These are phyloP conservation scores for Blastosporella zonata DNA, from an alignment of 1,284 basidiomycete species.

Conservation along the genomic window DNA sequence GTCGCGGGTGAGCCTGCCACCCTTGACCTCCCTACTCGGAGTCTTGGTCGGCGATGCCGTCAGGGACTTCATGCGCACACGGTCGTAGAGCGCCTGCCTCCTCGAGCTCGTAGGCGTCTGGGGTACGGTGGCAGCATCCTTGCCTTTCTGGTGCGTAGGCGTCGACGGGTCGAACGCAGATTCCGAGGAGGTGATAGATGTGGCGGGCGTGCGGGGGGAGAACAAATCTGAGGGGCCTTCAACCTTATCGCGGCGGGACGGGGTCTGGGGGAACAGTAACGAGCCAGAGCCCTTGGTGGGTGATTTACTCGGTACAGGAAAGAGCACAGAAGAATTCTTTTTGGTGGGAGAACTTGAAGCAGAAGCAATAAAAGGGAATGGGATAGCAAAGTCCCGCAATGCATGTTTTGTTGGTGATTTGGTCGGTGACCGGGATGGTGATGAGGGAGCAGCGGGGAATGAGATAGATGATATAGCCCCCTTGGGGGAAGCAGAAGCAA, in stretches of 20 bases:
- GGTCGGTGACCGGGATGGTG: slow-evolving; percentile 33
- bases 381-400: slow-evolving; percentile 42
- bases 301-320: slow-evolving; percentile 22
- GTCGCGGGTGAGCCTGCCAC: slow-evolving; percentile 53
- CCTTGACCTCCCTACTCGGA: slow-evolving; percentile 36
- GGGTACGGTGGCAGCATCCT: slow-evolving; percentile 51
- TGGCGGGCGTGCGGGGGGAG: slow-evolving; percentile 51
- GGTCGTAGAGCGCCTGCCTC: slow-evolving; percentile 74
- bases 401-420: slow-evolving; percentile 46
- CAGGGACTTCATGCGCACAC: slow-evolving; percentile 67
- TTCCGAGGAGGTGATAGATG: slow-evolving; percentile 30
- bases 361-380: slow-evolving; percentile 46
- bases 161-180: slow-evolving; percentile 53
- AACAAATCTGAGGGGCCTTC: slow-evolving; percentile 27
- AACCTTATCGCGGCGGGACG: slow-evolving; percentile 37
- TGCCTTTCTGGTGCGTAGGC: slow-evolving; percentile 58
- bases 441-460: slow-evolving; percentile 44
- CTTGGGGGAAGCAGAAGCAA: slow-evolving; percentile 73
- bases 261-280: slow-evolving; percentile 53
- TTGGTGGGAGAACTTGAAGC: slow-evolving; percentile 22
- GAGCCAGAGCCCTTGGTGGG: slow-evolving; percentile 42
- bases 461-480: slow-evolving; percentile 39
- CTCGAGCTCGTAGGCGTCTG: slow-evolving; percentile 70
- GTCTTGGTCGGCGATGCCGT: slow-evolving; percentile 63
- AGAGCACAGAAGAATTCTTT: slow-evolving; percentile 13